Conservation (phyloP, 2,329 filamentous ascomycete species). For the Fonsecaea monophora region DNA sequence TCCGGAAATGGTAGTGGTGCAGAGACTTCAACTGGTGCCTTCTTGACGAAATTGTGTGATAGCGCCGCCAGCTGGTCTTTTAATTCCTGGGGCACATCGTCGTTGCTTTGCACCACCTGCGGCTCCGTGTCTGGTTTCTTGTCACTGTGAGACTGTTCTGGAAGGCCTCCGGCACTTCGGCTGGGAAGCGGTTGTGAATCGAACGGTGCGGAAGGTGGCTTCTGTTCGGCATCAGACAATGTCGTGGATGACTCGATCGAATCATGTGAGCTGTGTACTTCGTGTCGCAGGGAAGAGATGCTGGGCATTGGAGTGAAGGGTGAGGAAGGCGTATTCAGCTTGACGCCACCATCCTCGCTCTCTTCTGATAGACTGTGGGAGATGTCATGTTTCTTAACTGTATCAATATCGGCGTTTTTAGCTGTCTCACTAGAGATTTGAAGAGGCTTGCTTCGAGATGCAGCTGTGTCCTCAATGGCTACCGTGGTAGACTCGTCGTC, state of each 20-base stretch:
- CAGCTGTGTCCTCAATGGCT: neutral
- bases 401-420: neutral
- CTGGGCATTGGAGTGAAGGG: conserved; percentile 11
- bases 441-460: neutral
- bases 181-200: neutral
- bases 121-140: neutral
- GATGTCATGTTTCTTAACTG: neutral
- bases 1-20: conserved; percentile 70
- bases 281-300: neutral
- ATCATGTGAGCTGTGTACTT: conserved; percentile 41
- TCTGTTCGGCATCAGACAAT: neutral
- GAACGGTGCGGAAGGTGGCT: neutral
- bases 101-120: conserved; percentile 35
- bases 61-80: conserved; percentile 74
- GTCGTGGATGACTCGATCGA: neutral
- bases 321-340: conserved; percentile 17
- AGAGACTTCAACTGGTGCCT: conserved; percentile 46
- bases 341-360: conserved; percentile 38
- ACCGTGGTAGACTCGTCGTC: conserved; percentile 49
- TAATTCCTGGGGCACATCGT: conserved; percentile 65
- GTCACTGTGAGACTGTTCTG: neutral
- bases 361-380: conserved; percentile 26
- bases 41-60: conserved; percentile 64
- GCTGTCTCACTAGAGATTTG: neutral
- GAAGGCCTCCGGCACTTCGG: neutral